Base-by-base conservation (phyloP, 2,329 filamentous ascomycete species). In the Penicillium aurantiogriseum region DNA sequence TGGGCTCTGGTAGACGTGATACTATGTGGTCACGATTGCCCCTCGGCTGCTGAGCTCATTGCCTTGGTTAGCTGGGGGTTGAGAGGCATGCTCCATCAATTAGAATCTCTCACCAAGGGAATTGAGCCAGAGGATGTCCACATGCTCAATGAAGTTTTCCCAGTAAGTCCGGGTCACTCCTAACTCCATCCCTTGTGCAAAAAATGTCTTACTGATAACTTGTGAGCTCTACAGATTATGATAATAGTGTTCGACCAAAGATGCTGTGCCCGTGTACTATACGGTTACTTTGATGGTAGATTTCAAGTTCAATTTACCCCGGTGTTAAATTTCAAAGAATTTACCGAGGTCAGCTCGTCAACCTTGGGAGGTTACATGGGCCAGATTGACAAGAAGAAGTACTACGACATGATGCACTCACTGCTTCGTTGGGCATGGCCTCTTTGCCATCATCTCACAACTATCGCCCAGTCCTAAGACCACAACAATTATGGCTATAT, bases 381-480 rank as follows among this genome's bases (percentile, higher is more conserved):
- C 8, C 39, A n/a, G 9, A 51, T 51, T 33, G 29, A 51, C 10
- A 35, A 35, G 49, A n/a, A n/a, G 4, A 51, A 51, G 4, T 51
- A 51, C 15, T 51, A 33, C 11, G 48, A 33, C 2, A 44, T 51
- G 49, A 51, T 44, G 49, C 49, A 19, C 29, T n/a, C 38, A 13
- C 29, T 51, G 15, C 49, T 51, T 51, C 5, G 49, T 43, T 51
- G 49, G 49, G 49, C 15, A 5, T 51, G 49, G 49, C 39, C 49
- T 44, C 17, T 44, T n/a, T 17, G 6, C 10, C 39, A 44, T n/a
- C n/a, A 40, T 21, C 25, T 19, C n/a, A 50, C 47, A 5, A 15
- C 21, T 47, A n/a, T 36, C 31, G 21, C 21, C 25, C 9, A 13
- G 19, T 5, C 15, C 21, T 47, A 35, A 35, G 29, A n/a, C 15